Conservation (phyloP, 2,329 filamentous ascomycete genomes). For the Fusarium ambrosium region DNA sequence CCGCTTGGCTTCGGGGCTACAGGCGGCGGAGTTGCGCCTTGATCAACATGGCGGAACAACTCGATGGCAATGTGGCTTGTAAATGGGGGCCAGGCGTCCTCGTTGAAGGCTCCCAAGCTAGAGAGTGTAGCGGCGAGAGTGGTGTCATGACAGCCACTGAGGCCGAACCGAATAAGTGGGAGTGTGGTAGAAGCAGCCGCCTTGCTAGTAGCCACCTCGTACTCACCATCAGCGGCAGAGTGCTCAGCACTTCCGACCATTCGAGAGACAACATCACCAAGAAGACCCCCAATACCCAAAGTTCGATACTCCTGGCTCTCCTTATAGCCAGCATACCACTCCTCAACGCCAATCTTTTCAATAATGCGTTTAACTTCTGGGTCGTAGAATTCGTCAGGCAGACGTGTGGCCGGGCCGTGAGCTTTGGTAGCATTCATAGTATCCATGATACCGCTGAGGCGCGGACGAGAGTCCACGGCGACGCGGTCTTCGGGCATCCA, state of each 20-base stretch:
- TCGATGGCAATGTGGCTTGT: conserved; percentile 94
- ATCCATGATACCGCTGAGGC: conserved; percentile 93
- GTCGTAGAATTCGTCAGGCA: conserved; percentile 92
- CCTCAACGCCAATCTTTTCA: conserved; percentile 83
- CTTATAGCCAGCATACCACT: conserved; percentile 91
- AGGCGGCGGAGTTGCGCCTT: conserved; percentile 31
- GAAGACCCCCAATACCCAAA: conserved; percentile 85
- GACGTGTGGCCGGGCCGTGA: conserved; percentile 78
- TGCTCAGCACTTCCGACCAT: conserved; percentile 77
- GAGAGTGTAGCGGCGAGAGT: conserved; percentile 85
- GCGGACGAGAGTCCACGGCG: conserved; percentile 85
- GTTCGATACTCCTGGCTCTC: conserved; percentile 90
- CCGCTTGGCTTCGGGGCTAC: conserved; percentile 30
- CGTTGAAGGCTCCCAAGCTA: conserved; percentile 83
- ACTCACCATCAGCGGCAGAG: conserved; percentile 65
- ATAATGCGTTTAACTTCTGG: conserved; percentile 76
- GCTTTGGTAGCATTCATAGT: conserved; percentile 90
- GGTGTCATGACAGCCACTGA: conserved; percentile 94
- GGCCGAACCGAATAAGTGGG: conserved; percentile 75
- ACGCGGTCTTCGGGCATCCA: conserved; percentile 86
- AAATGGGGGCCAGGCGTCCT: conserved; percentile 87
- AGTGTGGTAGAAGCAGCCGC: conserved; percentile 50
- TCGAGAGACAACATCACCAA: conserved; percentile 84
- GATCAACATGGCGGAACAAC: conserved; percentile 75
- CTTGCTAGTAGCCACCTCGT: conserved; percentile 58